phyloP scores from a whole-genome alignment of 2,329 filamentous ascomycete species.

The Gnomoniopsis sp. region DNA sequence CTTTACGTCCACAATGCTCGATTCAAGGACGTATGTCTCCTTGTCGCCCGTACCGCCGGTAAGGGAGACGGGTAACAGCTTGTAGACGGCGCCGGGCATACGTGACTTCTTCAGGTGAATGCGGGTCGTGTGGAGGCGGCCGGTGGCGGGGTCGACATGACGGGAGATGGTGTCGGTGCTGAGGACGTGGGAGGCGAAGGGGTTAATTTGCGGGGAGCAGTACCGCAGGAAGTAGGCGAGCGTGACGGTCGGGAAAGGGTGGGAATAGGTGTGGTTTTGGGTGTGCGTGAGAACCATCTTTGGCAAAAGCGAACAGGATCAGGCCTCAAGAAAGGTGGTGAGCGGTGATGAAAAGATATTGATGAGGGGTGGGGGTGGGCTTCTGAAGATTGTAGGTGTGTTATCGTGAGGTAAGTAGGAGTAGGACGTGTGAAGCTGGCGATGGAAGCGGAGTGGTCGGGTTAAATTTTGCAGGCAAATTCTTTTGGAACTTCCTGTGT shows the following conservation, averaged over 20 bases:
- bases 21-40: constrained; percentile 78
- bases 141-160: constrained; percentile 68
- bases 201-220: constrained; percentile 67
- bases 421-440: not conserved
- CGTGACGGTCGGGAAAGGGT: constrained; percentile 80
- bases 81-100: constrained; percentile 70
- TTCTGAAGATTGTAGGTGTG: not conserved
- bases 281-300: constrained; percentile 63
- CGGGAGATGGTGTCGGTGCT: constrained; percentile 80
- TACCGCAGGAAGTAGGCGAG: constrained; percentile 89
- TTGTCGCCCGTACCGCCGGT: constrained; percentile 65
- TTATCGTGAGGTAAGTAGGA: not conserved
- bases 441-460: not conserved
- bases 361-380: not conserved
- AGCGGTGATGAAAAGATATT: not conserved
- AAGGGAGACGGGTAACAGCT: constrained; percentile 67
- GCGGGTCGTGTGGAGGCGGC: constrained; percentile 72
- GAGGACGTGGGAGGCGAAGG: constrained; percentile 77
- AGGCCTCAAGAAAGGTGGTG: not conserved
- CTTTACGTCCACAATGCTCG: constrained; percentile 72
- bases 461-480: constrained; percentile 2
- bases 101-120: constrained; percentile 81
- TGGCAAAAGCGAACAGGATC: constrained; percentile 23
- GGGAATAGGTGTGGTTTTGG: constrained; percentile 70
- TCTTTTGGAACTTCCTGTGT: constrained; percentile 3